phyloP scores from a whole-genome alignment of 2,329 filamentous ascomycete species.

The Alternaria tenuissima region DNA sequence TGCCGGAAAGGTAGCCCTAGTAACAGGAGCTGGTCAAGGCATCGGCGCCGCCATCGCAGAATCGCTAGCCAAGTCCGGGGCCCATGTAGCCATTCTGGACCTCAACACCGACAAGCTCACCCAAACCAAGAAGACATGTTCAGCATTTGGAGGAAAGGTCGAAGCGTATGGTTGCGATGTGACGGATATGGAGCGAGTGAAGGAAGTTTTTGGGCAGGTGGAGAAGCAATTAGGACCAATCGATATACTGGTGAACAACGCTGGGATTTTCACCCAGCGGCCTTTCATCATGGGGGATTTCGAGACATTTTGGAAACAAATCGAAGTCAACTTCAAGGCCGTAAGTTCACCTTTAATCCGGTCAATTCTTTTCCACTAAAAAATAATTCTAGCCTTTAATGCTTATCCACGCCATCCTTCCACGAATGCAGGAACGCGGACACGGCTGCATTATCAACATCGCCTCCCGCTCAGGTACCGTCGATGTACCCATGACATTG shows the following conservation, averaged over 20 bases:
- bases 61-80: constrained; percentile 38
- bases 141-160: constrained; percentile 29
- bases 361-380: not conserved
- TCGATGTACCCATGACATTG: constrained; percentile 44
- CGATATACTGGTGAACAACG: constrained; percentile 42
- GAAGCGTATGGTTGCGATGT: constrained; percentile 36
- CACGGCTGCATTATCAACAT: constrained; percentile 45
- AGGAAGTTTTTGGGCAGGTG: constrained; percentile 24
- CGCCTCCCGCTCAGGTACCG: constrained; percentile 37
- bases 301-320: constrained; percentile 39
- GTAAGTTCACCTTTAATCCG: not conserved
- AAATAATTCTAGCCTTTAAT: constrained; percentile 29
- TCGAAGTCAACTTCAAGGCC: constrained; percentile 46
- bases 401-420: constrained; percentile 36
- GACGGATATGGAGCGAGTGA: constrained; percentile 19
- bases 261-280: constrained; percentile 37
- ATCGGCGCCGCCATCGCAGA: constrained; percentile 42
- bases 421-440: constrained; percentile 34
- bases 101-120: constrained; percentile 26
- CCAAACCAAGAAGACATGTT: constrained; percentile 34
- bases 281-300: constrained; percentile 40
- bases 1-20: constrained; percentile 34
- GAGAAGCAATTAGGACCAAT: constrained; percentile 34
- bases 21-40: constrained; percentile 40
- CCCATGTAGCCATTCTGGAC: constrained; percentile 38